Evolutionary conservation across 208 protist species (phyloP), one percentile per base, ranked within the genome.

Genomic region (Angomonas deanei): DNA sequence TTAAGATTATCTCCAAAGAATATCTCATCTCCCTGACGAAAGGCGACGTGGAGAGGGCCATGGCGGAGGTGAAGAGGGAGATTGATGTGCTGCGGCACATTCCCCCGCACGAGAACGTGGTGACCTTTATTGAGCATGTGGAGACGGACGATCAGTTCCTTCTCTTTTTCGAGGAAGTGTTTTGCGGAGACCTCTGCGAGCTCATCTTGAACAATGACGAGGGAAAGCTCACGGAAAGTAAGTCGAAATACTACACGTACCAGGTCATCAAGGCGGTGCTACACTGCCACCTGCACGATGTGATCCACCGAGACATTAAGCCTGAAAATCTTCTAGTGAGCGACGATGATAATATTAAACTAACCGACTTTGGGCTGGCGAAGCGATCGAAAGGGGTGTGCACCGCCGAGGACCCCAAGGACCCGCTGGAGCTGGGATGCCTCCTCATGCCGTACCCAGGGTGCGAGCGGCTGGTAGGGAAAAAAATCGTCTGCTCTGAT

Each of bases 221-320:
- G 38, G 89, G 84, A n/a, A 89, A 85, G 61, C 80, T 95, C 24
- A 63, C 76, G 5, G 89, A 95, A 75, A 81, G 84, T 30, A 89
- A 78, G 59, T 77, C 84, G 19, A 95, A 92, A 71, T 68, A 76
- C 19, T 96, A 94, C 73, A 91, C 83, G 11, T 92, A 94, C 50
- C 90, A 96, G 74, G 82, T 91, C 31, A 94, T 94, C 67, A 91
- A 93, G 54, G 92, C 88, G 11, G 85, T 97, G 21, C 58, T 94
- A 53, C 89, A 94, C 66, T 95, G 88, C 68, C 92, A 97, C 70
- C 70, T 92, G 23, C 84, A 95, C 66, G 92, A 94, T 62, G 91
- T 95, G 39, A 91, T 92, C 58, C 92, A 97, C 69, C 82, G 92
- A 50, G 92, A 97, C 61, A 93, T 97, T 60, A 97, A 97, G 59